Base-by-base conservation (phyloP, 1,284 basidiomycete species). In the Cutaneotrichosporon daszewskae region DNA sequence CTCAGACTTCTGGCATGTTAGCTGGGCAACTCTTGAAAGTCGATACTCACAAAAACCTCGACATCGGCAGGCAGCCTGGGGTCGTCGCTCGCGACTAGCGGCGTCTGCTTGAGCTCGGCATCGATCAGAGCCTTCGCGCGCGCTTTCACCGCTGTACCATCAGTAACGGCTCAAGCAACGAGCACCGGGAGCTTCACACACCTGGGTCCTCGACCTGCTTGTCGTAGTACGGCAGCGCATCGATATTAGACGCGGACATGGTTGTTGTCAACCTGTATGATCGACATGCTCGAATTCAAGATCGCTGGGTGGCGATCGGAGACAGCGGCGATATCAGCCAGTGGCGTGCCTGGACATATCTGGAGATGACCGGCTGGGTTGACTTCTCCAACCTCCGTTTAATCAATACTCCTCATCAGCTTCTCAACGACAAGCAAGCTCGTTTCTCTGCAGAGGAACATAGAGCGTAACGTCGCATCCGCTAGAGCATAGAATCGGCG, bases 161-260 rank as follows among this genome's bases (percentile, higher is more conserved):
- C 32, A 33, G 32, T 19, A 79, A 80, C 33, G 79, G 76, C 63
- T 87, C 80, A 17, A 77, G 75, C 22, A 81, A 10, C 81, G 38
- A 88, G 72, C 63, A 86, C 83, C 49, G 75, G 47, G 13, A 12
- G 19, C 18, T 12, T 9, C 84, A 81, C 48, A 86, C 73, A 45
- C 79, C 70, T 3, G 87, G 84, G 49, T 81, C 77, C 51, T 92
- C 87, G 35, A 92, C 76, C 60, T 96, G 90, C 64, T 88, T 85
- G 74, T 97, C 92, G 62, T 88, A 91, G 73, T 96, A 96, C 12
- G 92, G 89, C 46, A 95, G 76, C 18, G 89, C 87, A 71, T 95
- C 91, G 55, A 89, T 60, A 33, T 55, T 58, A 17, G 58, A 53
- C 17, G 45, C 37, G 22, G 62, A 59, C 61, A 60, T 64, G 44